A percentile compares a stretch with the other conserved stretches of the same genome.
Conservation (phyloP, 169 alveolate genomes). For the Sarcocystis neurona region DNA sequence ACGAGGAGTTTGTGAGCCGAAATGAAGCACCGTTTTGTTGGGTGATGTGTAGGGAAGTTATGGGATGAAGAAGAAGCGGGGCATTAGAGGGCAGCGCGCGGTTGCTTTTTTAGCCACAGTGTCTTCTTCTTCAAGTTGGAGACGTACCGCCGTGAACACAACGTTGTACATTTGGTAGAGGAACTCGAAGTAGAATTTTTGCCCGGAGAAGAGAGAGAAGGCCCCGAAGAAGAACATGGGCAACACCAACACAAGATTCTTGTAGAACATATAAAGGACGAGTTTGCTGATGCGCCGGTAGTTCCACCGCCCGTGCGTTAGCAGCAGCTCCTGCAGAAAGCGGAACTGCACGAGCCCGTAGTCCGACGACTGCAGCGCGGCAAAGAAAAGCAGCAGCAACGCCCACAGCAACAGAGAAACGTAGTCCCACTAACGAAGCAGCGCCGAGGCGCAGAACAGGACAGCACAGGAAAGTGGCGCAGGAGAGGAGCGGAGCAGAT, state of each 20-base stretch:
- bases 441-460: too few relatives aligned
- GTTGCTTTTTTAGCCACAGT: too few relatives aligned
- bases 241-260: constrained; percentile 93
- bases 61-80: not conserved
- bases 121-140: too few relatives aligned
- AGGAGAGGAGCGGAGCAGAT: too few relatives aligned
- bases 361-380: constrained; percentile 68
- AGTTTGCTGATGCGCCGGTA: constrained; percentile 91
- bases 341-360: constrained; percentile 84
- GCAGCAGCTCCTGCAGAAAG: constrained; percentile 79
- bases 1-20: not conserved
- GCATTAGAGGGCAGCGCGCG: too few relatives aligned
- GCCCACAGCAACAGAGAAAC: too few relatives aligned
- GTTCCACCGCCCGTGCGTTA: constrained; percentile 89
- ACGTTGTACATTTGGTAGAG: constrained; percentile 94
- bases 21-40: too few relatives aligned
- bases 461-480: too few relatives aligned
- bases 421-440: too few relatives aligned
- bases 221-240: constrained; percentile 93
- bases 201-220: constrained; percentile 91
- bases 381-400: too few relatives aligned
- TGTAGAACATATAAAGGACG: constrained; percentile 96
- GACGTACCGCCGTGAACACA: constrained; percentile 87
- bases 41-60: not conserved
- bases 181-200: constrained; percentile 91